phyloP scores from a whole-genome alignment of 1,139 yeast genomes.

The Suzukiozyma palmioleophila region DNA sequence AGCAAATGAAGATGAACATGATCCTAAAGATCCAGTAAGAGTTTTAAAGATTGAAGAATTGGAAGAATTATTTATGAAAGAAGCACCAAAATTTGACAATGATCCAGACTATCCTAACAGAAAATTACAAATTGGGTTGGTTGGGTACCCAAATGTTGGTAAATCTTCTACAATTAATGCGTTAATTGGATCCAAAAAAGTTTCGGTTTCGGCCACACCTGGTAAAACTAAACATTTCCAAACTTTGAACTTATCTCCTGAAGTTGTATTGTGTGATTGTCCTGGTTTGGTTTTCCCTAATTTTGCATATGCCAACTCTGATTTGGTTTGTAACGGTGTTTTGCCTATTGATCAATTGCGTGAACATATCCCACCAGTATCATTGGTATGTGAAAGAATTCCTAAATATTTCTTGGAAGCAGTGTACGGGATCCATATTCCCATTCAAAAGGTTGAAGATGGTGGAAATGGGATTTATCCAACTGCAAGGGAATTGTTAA shows the following conservation, averaged over 20 bases:
- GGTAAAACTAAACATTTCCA: conserved; percentile 99
- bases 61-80: conserved; percentile 72
- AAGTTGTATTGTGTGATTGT: conserved; percentile 91
- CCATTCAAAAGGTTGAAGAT: conserved; percentile 67
- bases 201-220: conserved; percentile 96
- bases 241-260: conserved; percentile 80
- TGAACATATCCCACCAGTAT: conserved; percentile 88
- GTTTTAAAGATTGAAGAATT: conserved; percentile 81
- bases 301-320: conserved; percentile 95
- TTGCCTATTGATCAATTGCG: conserved; percentile 95
- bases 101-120: conserved; percentile 56
- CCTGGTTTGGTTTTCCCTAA: conserved; percentile 99
- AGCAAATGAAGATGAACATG: conserved; percentile 14
- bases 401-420: conserved; percentile 91
- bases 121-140: conserved; percentile 84
- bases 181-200: conserved; percentile 91
- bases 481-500: conserved; percentile 82
- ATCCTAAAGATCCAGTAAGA: conserved; percentile 34
- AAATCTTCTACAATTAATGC: conserved; percentile 96
- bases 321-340: conserved; percentile 95
- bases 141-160: conserved; percentile 97
- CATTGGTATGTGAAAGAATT: conserved; percentile 79
- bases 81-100: conserved; percentile 66
- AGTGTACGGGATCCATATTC: conserved; percentile 87
- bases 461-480: conserved; percentile 85